These are phyloP conservation scores for Simplicillium sp. DNA, from an alignment of 2,329 filamentous ascomycete species.

Conservation along the genomic window DNA sequence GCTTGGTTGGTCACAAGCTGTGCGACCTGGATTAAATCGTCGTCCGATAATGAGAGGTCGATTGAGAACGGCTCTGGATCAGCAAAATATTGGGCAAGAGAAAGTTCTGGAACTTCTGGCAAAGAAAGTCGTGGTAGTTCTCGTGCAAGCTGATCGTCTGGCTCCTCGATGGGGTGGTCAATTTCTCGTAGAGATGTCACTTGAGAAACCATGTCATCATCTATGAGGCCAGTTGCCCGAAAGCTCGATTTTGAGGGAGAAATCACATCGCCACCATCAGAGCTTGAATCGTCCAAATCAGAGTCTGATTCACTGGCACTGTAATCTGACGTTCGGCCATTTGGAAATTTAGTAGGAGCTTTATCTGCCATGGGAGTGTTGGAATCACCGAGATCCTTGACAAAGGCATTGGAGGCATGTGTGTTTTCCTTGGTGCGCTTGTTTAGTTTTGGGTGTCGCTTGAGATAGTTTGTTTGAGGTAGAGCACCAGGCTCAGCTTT, in stretches of 20 bases:
- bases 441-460: slow-evolving; percentile 34
- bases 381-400: slow-evolving; percentile 16
- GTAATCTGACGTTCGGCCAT: slow-evolving; percentile 28
- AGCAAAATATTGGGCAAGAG: slow-evolving; percentile 46
- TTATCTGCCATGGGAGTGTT: slow-evolving; percentile 15
- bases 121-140: slow-evolving; percentile 40
- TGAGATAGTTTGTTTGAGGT: slow-evolving; percentile 38
- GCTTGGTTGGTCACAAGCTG: slow-evolving; percentile 67
- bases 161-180: slow-evolving; percentile 35
- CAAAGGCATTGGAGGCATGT: slow-evolving; percentile 14
- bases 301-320: slow-evolving; percentile 43
- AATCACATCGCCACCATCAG: slow-evolving; percentile 36
- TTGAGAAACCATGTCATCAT: slow-evolving; percentile 45
- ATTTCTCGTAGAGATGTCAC: slow-evolving; percentile 40
- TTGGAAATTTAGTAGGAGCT: slow-evolving; percentile 26
- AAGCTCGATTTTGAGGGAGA: slow-evolving; percentile 40
- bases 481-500: slow-evolving; percentile 23
- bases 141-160: slow-evolving; percentile 34
- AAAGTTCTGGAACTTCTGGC: slow-evolving; percentile 36
- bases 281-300: slow-evolving; percentile 45
- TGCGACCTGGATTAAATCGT: slow-evolving; percentile 56
- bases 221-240: slow-evolving; percentile 23
- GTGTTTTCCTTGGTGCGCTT: slow-evolving; percentile 9
- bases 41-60: slow-evolving; percentile 38
- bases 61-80: slow-evolving; percentile 45